Conservation (phyloP, 345 rosid species). For the Syzygium jambos region DNA sequence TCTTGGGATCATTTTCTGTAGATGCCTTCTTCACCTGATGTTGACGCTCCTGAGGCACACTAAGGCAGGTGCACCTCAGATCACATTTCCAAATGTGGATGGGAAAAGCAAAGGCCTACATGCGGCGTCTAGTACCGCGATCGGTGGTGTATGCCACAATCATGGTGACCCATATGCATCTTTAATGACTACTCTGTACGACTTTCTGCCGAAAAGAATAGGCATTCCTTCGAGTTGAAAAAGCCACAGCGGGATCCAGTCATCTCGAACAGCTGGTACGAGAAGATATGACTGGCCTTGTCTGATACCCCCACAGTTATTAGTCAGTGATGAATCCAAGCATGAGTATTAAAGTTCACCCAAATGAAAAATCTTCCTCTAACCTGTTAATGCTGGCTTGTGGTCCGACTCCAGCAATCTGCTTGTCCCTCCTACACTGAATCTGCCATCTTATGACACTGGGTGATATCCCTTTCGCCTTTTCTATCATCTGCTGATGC, state of each 20-base stretch:
- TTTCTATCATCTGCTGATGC: neutral
- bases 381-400: constrained; percentile 19
- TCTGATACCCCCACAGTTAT: neutral
- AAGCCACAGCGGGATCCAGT: neutral
- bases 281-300: neutral
- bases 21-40: neutral
- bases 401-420: constrained; percentile 1
- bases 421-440: constrained; percentile 13
- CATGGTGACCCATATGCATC: neutral
- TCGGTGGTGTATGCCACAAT: neutral
- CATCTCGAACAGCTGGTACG: neutral
- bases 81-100: neutral
- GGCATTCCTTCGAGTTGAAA: neutral
- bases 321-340: neutral
- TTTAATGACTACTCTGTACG: neutral
- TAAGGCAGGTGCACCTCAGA: neutral
- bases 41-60: neutral
- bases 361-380: neutral
- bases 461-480: neutral
- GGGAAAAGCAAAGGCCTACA: neutral
- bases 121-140: neutral
- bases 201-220: neutral
- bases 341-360: neutral
- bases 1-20: neutral
- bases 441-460: neutral